Evolutionary conservation across 1,284 basidiomycete genomes (phyloP), one percentile per base, ranked within the genome.

Genomic region (Athelia sp.): DNA sequence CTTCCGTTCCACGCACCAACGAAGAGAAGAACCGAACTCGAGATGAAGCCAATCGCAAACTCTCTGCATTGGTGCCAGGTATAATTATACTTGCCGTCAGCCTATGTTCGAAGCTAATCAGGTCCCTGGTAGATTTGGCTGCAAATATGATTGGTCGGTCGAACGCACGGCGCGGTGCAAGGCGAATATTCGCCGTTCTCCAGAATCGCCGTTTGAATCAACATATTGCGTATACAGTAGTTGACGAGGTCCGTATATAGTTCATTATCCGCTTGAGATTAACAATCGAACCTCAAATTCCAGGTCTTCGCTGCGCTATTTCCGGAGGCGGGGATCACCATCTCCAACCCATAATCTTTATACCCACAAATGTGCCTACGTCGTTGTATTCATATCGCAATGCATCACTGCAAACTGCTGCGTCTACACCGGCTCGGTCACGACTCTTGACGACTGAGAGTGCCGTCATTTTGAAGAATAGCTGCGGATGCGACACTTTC

Each of bases 131-230:
- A 93, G 96, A 98, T 60, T 69, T 98, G 43, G 93, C 91, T 24
- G 92, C 95, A 4, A 98, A 96, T 61, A 92, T 98, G 84, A 96
- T 98, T 54, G 96, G 96, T 9, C 78, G 93, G 21, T 87, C 91
- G 2, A 98, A 98, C 63, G 93, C 95, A 10, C 80, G 93, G 6
- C 79, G 93, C 42, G 96, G 94, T 4, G 93, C 95, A 3, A 78
- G 93, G 45, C 78, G 92, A 46, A 87, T 96, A 52, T 98, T 98
- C 62, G 86, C 93, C 2, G 90, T 95, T 1, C 65, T 98, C 43
- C 96, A 98, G 66, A 98, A 98, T 62, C 79, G 86, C 48, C 76
- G 95, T 17, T 72, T 98, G 32, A 98, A 97, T 64, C 92, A 96
- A 64, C 93, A 97, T 63, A 83, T 98, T 46, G 78, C 87, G 18